Base-by-base conservation (phyloP, 345 rosid species). In the Rhodamnia rubescens region DNA sequence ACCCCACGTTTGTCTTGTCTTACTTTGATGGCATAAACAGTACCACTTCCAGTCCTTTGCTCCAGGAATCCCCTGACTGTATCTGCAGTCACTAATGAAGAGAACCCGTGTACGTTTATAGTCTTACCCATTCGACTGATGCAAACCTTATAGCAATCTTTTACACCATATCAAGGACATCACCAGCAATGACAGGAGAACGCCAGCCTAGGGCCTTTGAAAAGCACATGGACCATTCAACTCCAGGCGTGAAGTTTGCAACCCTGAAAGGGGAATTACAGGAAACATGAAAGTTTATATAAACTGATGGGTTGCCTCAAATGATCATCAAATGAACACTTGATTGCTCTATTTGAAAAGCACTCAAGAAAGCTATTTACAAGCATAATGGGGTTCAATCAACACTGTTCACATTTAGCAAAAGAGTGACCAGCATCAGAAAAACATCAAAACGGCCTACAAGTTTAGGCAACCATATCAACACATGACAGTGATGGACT, bases 111-210 rank as follows among this genome's bases (percentile, higher is more conserved):
- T 54, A 95, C 88, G 12, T 82, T 90, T 82, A 94, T 84, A 26
- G 98, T 95, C 92, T 94, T 95, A 83, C 94, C 92, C 96, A 93
- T 94, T 51, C 27, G 52, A 83, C 53, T 61, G 44, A 78, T 56
- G 11, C 51, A 82, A 85, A 84, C 59, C 51, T 50, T 49, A n/a
- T 32, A 22, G 29, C 53, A 40, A 16, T 12, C n/a, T 54, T 16
- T 21, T 52, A 16, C 11, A 84, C 86, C 82, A n/a, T 74, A 18
- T 53, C 58, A 85, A 85, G 27, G 15, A 5, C 75, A 64, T 29
- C 75, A 32, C 42, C 75, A 29, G 22, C 42, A 32, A 64, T 64
- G 75, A 64, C 75, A 64, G 44, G 29, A 64, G 75, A 16, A 0
- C 32, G 6, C 75, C 75, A 64, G 75, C 3, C 42, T 16, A 64